These are phyloP conservation scores for Phellopilus nigrolimitatus DNA, from an alignment of 1,284 basidiomycete genomes.

Conservation along the genomic window DNA sequence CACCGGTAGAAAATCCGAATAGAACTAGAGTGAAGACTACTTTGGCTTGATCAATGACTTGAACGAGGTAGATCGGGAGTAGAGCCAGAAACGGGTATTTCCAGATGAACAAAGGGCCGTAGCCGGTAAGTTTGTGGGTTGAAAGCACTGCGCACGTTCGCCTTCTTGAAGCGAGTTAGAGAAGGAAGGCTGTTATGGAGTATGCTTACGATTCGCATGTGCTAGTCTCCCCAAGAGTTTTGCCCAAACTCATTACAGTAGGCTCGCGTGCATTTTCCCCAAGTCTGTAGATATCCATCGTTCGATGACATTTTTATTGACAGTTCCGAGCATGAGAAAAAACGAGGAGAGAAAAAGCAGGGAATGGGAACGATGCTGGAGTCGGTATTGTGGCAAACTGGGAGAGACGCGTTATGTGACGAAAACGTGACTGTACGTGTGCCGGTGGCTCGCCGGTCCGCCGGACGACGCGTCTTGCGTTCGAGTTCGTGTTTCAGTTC, in stretches of 20 bases:
- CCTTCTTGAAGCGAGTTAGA: background rate
- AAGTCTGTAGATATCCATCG: background rate
- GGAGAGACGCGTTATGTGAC: no score
- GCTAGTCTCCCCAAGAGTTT: background rate
- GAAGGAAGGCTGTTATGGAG: background rate
- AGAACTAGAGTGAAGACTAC: no score
- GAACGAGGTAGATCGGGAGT: no score
- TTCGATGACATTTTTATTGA: no score
- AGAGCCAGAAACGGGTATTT: no score
- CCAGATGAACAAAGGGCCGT: background rate
- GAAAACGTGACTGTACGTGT: no score
- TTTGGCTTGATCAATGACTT: no score
- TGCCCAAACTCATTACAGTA: background rate
- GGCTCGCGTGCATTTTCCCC: background rate
- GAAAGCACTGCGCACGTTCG: background rate
- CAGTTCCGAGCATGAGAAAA: no score
- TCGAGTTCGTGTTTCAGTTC: background rate
- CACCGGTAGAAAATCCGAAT: no score
- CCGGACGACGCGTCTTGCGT: background rate
- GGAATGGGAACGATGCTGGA: no score
- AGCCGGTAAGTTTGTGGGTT: background rate
- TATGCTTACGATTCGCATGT: background rate
- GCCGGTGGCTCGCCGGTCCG: background rate
- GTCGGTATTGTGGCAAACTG: no score
- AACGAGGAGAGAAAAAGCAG: no score